These are phyloP conservation scores for Fennellomyces sp. DNA, from an alignment of 371 early-diverging fungal species.

Conservation along the genomic window DNA sequence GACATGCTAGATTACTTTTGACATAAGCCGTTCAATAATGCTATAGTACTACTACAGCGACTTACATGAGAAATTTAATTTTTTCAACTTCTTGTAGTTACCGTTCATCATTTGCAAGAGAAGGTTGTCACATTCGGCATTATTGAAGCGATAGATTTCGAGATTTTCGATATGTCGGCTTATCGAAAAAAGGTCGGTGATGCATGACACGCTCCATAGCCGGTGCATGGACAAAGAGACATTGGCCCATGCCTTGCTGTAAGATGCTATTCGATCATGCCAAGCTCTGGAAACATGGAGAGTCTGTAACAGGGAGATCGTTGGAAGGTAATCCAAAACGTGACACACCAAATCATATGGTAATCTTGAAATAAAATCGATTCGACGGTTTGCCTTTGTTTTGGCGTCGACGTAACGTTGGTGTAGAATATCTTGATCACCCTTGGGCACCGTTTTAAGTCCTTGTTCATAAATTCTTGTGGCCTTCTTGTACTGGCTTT, in stretches of 20 bases:
- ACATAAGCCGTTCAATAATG: not conserved
- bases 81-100: not conserved
- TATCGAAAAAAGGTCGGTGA: not conserved
- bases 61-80: not conserved
- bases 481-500: not conserved
- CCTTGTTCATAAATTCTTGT: not conserved
- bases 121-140: not conserved
- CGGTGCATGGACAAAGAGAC: too few species aligned
- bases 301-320: not conserved
- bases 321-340: not conserved
- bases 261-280: not conserved
- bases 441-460: not conserved
- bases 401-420: not conserved
- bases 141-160: not conserved
- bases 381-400: not conserved
- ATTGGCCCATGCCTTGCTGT: not conserved
- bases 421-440: not conserved
- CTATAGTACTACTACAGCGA: not conserved
- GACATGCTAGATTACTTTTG: not conserved
- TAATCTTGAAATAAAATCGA: not conserved
- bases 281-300: not conserved
- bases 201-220: too few species aligned
- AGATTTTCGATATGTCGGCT: not conserved
- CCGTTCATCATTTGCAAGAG: not conserved
- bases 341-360: not conserved